A percentile compares a stretch with the other conserved stretches of the same genome.
Evolutionary conservation across 306 rosid species (phyloP).

Genomic region (Glycine soja): DNA sequence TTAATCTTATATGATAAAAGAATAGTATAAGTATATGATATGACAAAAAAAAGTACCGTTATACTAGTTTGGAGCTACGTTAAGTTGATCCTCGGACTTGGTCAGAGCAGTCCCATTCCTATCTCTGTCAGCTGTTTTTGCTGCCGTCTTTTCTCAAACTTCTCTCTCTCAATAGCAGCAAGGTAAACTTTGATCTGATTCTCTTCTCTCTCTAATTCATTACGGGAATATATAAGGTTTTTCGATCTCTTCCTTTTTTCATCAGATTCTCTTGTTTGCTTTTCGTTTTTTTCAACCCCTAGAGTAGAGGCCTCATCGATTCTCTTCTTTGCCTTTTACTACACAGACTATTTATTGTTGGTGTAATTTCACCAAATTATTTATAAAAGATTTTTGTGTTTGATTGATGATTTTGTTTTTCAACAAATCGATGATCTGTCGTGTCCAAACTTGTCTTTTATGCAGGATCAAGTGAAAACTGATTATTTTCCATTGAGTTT

Average conservation of each 20-base stretch:
- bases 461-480: conserved; percentile 57
- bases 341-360: background rate
- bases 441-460: background rate
- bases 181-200: conserved; percentile 35
- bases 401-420: conserved; percentile 25
- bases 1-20: no score
- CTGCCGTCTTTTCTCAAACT: conserved; percentile 23
- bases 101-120: conserved; percentile 43
- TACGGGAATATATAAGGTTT: conserved; percentile 39
- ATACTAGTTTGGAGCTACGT: conserved; percentile 29
- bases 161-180: background rate
- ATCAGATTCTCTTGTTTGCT: conserved; percentile 7
- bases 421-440: conserved; percentile 9
- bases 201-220: background rate
- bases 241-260: conserved; percentile 17
- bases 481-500: conserved; percentile 40
- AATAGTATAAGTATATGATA: no score
- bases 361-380: background rate
- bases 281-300: background rate
- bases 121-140: conserved; percentile 6
- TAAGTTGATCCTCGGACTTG: background rate
- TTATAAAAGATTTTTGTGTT: no score
- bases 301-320: background rate
- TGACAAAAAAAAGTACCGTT: conserved; percentile 35
- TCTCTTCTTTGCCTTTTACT: conserved; percentile 11